Base-by-base conservation (phyloP, 1,139 yeast species). In the Yamadazyma siamensis region DNA sequence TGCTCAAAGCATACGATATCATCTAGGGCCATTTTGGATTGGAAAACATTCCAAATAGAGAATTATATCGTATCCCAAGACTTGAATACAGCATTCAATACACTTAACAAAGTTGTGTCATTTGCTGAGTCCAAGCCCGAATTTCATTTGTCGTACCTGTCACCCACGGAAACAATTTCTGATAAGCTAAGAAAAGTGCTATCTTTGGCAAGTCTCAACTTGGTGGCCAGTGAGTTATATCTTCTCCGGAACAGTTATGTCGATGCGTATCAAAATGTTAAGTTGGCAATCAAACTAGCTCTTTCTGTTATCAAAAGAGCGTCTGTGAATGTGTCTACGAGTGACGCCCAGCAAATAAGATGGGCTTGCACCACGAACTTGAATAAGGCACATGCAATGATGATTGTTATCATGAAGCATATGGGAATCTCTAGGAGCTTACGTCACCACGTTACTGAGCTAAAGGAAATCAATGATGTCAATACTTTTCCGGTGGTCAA, bases 401-500 rank as follows among this genome's bases (percentile, higher is more conserved):
- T 73, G 15, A 51, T 77, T 19, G 50, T 57, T 3, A 43, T 58
- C 1, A 59, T 64, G 33, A 53, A 61, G 13, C 63, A 60, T 25
- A 44, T 76, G 26, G 86, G 87, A 0, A 44, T 76, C 3, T 58
- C 77, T 0, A 73, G 73, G 39, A 85, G 79, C 33, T 59, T 74
- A 23, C 59, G 61, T 3, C 75, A 64, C 46, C 79, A 69, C 49
- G 41, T 65, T 10, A 55, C 56, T 5, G 87, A 80, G 40, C 57
- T 71, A 24, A 49, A 52, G 6, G 66, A 61, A 25, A 49, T 76
- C 14, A 48, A 59, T 25, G 47, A 44, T 6, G 31, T 53, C 2
- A 59, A 46, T 12, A 40, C 45, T 4, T 44, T 54, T 4, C 62
- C 63, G 1, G 39, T 55, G n/a, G 41, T 59, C 7, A 59, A 57